Evolutionary conservation across 2,329 filamentous ascomycete genomes (phyloP), one percentile per base, ranked within the genome.

Genomic region (Penicillium sp.): DNA sequence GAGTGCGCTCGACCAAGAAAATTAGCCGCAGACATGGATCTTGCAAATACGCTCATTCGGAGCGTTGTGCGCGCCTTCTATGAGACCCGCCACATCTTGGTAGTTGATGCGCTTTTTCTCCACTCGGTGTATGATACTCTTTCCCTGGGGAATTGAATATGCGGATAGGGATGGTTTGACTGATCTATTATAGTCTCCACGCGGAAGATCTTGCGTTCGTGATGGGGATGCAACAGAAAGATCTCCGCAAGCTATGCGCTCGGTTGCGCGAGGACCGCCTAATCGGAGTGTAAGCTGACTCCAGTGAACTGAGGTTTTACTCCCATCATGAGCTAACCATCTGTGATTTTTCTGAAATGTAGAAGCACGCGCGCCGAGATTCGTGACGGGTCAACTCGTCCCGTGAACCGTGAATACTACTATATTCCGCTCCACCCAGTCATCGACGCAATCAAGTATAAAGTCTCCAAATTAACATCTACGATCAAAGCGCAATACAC

Each of bases 391-490:
- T 90, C 92, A 58, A 88, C 90, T 57, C 88, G 92, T 52, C 89
- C 91, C 5, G 88, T 90, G 64, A 92, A 89, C 71, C 86, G 91
- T 68, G 96, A 93, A 61, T 99, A 96, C 82, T 99, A 96, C 79
- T 99, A 91, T 77, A 93, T 99, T 72, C 93, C 97, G 73, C 96
- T 96, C 70, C 91, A 95, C 58, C 90, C 91, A 57, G 92, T 93
- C 35, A 92, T 99, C 69, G 95, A 99, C 77, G 92, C 91, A 49
- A 96, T 96, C 77, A 99, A 99, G 75, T 99, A 90, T 84, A 89
- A 91, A 61, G 87, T 96, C 51, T 93, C 93, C 71, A 89, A 88
- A 55, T 86, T 98, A 66, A 92, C 93, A 65, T 93, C 93, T 72
- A 87, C 89, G 54, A 92, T 98, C 58, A 93, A 97, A 76, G 88